Conservation (phyloP, 2,329 filamentous ascomycete species). For the Zarea fungicola region DNA sequence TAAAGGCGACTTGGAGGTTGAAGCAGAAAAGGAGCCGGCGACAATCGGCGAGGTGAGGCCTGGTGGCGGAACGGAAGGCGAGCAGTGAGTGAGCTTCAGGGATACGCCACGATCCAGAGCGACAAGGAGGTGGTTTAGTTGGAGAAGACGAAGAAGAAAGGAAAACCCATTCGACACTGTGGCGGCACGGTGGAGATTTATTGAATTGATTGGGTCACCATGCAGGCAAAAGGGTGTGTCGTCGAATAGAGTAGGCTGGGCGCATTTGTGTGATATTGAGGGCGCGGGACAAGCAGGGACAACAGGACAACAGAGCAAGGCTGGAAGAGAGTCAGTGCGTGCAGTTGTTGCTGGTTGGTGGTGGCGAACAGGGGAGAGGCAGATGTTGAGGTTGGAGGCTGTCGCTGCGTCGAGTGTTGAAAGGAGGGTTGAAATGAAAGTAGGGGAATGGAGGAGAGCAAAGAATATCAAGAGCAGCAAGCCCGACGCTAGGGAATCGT, state of each 20-base stretch:
- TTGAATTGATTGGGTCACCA: conserved; percentile 4
- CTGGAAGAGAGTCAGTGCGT: no score
- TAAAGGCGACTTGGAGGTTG: no score
- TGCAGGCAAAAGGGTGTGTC: background rate
- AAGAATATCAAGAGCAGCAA: background rate
- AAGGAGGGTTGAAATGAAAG: background rate
- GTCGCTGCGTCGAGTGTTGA: background rate
- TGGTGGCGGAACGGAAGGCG: no score
- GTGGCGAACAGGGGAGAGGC: background rate
- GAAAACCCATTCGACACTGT: background rate
- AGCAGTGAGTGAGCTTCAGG: background rate
- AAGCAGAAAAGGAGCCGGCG: no score
- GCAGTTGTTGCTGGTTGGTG: no score
- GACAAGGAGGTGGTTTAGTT: background rate
- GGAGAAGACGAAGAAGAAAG: background rate
- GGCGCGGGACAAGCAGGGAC: background rate
- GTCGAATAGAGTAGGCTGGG: background rate
- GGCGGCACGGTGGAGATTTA: background rate
- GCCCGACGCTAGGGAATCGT: background rate
- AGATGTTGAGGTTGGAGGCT: background rate
- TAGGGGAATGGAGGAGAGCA: background rate
- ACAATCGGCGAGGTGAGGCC: no score
- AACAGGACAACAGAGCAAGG: no score
- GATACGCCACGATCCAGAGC: background rate
- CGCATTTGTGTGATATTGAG: background rate